A percentile compares a stretch with the other conserved stretches of the same genome.
phyloP scores from a whole-genome alignment of 345 rosid genomes.

The Lepidium africanum region DNA sequence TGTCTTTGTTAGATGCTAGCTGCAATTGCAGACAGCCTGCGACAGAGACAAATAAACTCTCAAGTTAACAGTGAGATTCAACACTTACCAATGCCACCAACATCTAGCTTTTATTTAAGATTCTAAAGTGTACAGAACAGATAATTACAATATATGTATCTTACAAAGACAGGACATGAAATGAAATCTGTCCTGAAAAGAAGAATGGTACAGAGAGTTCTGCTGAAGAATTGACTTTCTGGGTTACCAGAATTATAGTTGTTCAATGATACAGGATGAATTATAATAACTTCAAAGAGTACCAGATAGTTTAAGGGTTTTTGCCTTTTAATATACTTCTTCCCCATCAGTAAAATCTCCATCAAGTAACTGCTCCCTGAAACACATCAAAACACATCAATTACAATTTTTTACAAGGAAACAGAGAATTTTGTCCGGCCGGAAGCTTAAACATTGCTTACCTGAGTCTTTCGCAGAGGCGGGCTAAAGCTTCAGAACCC shows the following conservation, averaged over 20 bases:
- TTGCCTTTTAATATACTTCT: constrained; percentile 15
- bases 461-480: constrained; percentile 89
- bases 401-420: not conserved
- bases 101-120: not conserved
- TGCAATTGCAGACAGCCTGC: not conserved
- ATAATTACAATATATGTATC: constrained; percentile 10
- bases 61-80: not conserved
- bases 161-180: not conserved
- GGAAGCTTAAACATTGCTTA: constrained; percentile 12
- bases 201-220: constrained; percentile 7
- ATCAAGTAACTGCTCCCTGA: constrained; percentile 66
- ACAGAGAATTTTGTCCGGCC: not conserved
- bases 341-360: constrained; percentile 39
- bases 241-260: not conserved
- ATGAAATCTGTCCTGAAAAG: constrained; percentile 9
- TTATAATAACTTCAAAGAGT: not conserved
- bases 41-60: not conserved
- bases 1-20: not conserved
- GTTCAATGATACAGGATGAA: not conserved
- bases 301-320: not conserved
- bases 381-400: constrained; percentile 10
- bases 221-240: constrained; percentile 13
- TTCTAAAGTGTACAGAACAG: not conserved
- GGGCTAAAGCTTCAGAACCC: constrained; percentile 88
- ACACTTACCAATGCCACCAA: not conserved